Conservation (phyloP, 345 rosid genomes). For the Physaria fendleri region DNA sequence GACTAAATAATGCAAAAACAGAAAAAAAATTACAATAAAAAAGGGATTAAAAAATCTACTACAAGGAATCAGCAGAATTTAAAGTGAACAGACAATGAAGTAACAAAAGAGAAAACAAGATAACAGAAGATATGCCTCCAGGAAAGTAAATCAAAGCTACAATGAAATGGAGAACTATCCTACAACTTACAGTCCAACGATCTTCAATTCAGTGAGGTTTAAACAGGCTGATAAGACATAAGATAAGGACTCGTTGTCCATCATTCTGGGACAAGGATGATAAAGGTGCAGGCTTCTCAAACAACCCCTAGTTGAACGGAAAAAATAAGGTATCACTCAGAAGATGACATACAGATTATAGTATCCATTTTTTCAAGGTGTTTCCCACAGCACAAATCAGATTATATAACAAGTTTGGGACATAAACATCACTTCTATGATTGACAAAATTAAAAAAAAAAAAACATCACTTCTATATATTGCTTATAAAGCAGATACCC, state of each 20-base stretch:
- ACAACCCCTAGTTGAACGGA: slow-evolving; percentile 38
- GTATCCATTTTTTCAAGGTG: background rate
- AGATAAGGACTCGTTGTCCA: slow-evolving; percentile 52
- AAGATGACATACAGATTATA: background rate
- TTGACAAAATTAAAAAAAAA: too few species aligned
- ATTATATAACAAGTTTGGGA: background rate
- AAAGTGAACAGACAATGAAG: background rate
- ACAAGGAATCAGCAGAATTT: background rate
- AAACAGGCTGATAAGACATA: slow-evolving; percentile 60
- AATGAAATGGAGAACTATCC: slow-evolving; percentile 11
- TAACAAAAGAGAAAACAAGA: background rate
- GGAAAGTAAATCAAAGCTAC: background rate
- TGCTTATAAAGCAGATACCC: slow-evolving; percentile 17
- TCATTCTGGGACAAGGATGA: slow-evolving; percentile 55
- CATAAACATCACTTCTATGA: too few species aligned
- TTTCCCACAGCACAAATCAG: background rate
- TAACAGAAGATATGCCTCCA: background rate
- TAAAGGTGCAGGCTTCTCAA: slow-evolving; percentile 81
- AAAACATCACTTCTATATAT: slow-evolving; percentile 2
- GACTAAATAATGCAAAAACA: slow-evolving; percentile 2
- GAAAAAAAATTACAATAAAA: too few species aligned
- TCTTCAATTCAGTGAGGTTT: slow-evolving; percentile 70
- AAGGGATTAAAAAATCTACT: background rate
- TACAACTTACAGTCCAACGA: slow-evolving; percentile 78
- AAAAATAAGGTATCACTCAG: slow-evolving; percentile 16